A percentile compares a stretch with the other conserved stretches of the same genome.
These are phyloP conservation scores for Cytidiella melzeri DNA, from an alignment of 768 basidiomycete species.

Conservation along the genomic window DNA sequence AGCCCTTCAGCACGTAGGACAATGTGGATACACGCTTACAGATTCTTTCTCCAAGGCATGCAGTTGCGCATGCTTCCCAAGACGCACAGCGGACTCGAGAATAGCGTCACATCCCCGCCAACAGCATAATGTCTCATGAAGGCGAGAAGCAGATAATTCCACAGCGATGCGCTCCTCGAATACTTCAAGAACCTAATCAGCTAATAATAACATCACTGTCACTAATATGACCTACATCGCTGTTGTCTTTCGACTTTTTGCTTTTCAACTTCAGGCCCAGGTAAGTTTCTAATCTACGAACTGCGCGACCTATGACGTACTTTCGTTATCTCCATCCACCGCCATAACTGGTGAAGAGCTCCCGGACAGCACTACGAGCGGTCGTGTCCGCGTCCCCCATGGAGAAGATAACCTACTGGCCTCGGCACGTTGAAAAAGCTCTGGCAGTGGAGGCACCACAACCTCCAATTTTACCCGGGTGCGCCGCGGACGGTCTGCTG, in stretches of 20 bases:
- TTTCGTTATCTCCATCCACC: background rate
- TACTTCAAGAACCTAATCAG: conserved; percentile 22
- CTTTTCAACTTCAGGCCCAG: too few species aligned
- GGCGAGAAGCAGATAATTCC: conserved; percentile 40
- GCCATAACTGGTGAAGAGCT: background rate
- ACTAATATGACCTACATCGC: background rate
- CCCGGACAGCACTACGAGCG: background rate
- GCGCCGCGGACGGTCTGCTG: background rate
- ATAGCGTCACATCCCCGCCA: conserved; percentile 54
- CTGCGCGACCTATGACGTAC: too few species aligned
- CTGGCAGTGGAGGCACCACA: conserved; percentile 15
- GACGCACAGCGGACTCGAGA: conserved; percentile 45
- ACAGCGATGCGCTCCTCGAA: conserved; percentile 39
- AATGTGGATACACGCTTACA: conserved; percentile 20
- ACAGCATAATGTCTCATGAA: conserved; percentile 44
- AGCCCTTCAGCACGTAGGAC: conserved; percentile 8
- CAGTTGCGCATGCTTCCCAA: conserved; percentile 43
- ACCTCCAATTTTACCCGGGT: conserved; percentile 8
- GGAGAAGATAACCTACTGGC: too few species aligned
- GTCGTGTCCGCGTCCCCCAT: too few species aligned
- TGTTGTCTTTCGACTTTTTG: conserved; percentile 5
- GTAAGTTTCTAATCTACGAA: too few species aligned
- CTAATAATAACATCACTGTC: background rate
- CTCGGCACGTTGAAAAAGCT: background rate
- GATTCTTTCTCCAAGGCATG: conserved; percentile 29